Evolutionary conservation across 2,329 filamentous ascomycete species (phyloP).

Genomic region (Myotisia sp.): DNA sequence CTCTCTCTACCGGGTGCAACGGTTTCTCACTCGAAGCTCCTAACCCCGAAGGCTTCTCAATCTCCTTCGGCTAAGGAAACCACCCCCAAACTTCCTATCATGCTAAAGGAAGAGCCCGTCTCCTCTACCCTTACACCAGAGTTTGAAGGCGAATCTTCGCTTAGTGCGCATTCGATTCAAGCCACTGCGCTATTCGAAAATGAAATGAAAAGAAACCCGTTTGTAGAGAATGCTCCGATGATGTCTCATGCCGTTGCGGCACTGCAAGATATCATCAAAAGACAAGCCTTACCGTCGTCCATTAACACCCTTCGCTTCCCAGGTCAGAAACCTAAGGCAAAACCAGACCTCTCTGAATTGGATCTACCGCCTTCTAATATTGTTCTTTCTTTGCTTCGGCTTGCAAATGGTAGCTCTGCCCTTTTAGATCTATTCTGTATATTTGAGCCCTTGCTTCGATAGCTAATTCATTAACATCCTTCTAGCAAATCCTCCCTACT

Average conservation of each 20-base stretch:
- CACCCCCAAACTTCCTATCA: constrained; percentile 5
- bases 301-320: constrained; percentile 19
- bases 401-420: constrained; percentile 20
- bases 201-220: constrained; percentile 24
- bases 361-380: constrained; percentile 24
- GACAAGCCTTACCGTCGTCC: constrained; percentile 20
- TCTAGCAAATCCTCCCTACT: constrained; percentile 10
- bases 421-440: background rate
- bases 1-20: constrained; percentile 7
- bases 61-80: constrained; percentile 1
- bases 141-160: constrained; percentile 38
- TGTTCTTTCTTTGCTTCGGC: constrained; percentile 22
- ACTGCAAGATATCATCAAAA: constrained; percentile 26
- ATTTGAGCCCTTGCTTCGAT: background rate
- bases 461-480: constrained; percentile 1
- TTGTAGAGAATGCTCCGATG: constrained; percentile 24
- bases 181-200: constrained; percentile 32
- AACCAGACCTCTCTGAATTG: constrained; percentile 21
- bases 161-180: constrained; percentile 36
- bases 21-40: constrained; percentile 16
- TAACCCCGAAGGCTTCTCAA: constrained; percentile 14
- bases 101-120: constrained; percentile 16
- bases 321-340: constrained; percentile 15
- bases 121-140: constrained; percentile 13
- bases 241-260: constrained; percentile 26